Evolutionary conservation across 2,329 filamentous ascomycete genomes (phyloP), one percentile per base, ranked within the genome.

Genomic region (Chaetomiaceae sp.): DNA sequence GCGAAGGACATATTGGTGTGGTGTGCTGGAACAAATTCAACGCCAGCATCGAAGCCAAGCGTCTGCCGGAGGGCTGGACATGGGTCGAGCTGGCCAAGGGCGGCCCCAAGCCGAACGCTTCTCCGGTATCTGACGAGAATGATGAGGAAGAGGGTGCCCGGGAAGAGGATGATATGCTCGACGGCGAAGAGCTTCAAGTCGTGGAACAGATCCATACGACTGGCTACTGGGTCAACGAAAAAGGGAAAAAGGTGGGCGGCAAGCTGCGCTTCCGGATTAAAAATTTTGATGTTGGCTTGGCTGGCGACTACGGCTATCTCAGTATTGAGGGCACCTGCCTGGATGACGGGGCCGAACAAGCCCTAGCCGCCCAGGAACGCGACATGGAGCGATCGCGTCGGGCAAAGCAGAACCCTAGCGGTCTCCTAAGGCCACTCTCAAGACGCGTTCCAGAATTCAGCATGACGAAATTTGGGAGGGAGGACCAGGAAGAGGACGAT

Each of bases 21-120:
- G 83, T 95, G 10, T 94, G 90, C 68, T 91, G 90, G 72, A 92
- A 92, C 68, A 82, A 90, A 60, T 97, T 97, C 77, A 95, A 94
- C 61, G 89, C 92, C 1, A 89, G 86, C 38, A 88, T 99, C 55
- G 87, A 92, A 63, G 78, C 85, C 20, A 81, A 81, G 56, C 78
- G 89, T 32, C 75, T 99, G 14, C 94, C 94, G 0, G 69, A 73
- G 13, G 79, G 80, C 21, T 99, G 92, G 94, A 82, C 75, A 56
- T 97, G 90, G 86, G 77, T 89, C 14, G 81, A 84, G 10, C 77
- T 82, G 30, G 74, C 77, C 50, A 75, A 78, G 43, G 68, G 72
- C 52, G 69, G 67, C 3, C 29, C 48, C 8, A 64, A 66, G 14
- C 55, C 59, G 8, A 58, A 51, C 33, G 54, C 52, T 1, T 46